Percentiles rank a stretch among this genome's conserved stretches.
phyloP scores from a whole-genome alignment of 495 filamentous ascomycete species.

The Tuber calosporum region DNA sequence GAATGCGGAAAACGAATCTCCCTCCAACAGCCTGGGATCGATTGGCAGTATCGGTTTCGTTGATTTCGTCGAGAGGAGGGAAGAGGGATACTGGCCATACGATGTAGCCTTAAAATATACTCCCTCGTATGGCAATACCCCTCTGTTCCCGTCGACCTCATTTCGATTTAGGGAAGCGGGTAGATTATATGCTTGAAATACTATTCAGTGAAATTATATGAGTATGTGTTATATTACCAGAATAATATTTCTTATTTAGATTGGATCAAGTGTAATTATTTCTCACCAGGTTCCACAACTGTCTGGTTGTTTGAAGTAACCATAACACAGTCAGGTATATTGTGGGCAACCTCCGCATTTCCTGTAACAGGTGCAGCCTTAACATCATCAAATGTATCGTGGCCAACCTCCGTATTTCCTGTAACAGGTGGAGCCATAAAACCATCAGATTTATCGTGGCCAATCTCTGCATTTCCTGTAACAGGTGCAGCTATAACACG shows the following conservation, averaged over 20 bases:
- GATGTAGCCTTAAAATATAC: neutral
- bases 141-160: no score
- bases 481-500: neutral
- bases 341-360: neutral
- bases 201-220: neutral
- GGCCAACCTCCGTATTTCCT: no score
- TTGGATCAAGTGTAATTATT: neutral
- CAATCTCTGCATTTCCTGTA: no score
- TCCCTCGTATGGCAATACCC: no score
- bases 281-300: neutral
- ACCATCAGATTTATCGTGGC: no score
- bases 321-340: neutral
- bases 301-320: neutral
- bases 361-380: no score
- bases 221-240: neutral
- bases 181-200: accelerated
- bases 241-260: neutral
- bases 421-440: no score
- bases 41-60: no score
- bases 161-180: neutral
- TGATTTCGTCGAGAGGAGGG: no score
- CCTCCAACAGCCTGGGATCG: neutral
- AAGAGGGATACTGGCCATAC: neutral
- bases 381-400: no score
- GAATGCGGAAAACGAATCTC: neutral